Base-by-base conservation (phyloP, 1,284 basidiomycete genomes). In the Boletus holoroseus region DNA sequence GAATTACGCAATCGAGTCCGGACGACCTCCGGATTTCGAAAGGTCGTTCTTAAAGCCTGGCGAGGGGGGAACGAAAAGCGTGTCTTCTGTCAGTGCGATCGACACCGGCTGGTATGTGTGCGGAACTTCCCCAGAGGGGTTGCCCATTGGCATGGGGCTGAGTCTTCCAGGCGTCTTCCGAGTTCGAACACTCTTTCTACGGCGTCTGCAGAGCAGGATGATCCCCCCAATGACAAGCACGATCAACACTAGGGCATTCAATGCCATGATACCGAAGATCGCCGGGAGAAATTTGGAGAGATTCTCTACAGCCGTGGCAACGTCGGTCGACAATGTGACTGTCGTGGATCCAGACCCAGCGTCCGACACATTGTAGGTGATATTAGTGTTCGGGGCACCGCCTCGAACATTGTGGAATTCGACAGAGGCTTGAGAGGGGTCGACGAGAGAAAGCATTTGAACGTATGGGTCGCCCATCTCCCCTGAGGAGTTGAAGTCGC, bases 61-160 rank as follows among this genome's bases (percentile, higher is more conserved):
- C 0, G 79, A 76, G 18, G 78, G 77, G 35, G 76, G 77, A 16
- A 64, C 70, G 54, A 79, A 76, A 60, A 85, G 84, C 3, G 83
- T 83, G 60, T 86, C 84, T 47, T 88, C 85, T 20, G 81, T 82
- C 55, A 87, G 64, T 26, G 85, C 85, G 82, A 86, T 82, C 31
- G 85, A 87, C 36, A 88, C 83, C 6, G 83, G 83, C 59, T 85
- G 73, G 62, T 87, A 86, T 27, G 68, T 62, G 55, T 82, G 81
- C 2, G 58, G 59, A 28, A 60, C 58, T 3, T 51, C 38, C 39
- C 60, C 55, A 5, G 53, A 31, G 5, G 37, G 16, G 12, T 44
- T 32, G n/a, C 48, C 60, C 51, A 73, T 61, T 34, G 74, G 78
- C 75, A 82, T 76, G 9, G 83, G 79, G 48, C 68, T 82, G 61